A percentile compares a stretch with the other conserved stretches of the same genome.
phyloP scores from a whole-genome alignment of 2,329 filamentous ascomycete species.

The Colletotrichum tamarilloi region DNA sequence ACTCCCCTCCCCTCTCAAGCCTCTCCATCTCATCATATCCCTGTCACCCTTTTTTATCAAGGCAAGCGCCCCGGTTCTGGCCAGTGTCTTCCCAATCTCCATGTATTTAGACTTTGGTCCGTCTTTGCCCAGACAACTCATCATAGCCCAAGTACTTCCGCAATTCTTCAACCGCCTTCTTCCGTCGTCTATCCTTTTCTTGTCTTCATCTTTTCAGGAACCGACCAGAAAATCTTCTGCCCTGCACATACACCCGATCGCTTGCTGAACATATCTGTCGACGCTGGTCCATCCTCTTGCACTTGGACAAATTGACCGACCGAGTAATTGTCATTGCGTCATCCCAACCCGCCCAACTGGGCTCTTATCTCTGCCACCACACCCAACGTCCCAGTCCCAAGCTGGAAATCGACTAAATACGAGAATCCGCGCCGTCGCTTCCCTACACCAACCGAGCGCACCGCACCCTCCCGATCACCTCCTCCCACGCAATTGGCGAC shows the following conservation, averaged over 20 bases:
- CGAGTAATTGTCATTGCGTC: constrained; percentile 33
- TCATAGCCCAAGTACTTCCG: neutral
- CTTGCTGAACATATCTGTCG: neutral
- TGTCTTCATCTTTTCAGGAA: neutral
- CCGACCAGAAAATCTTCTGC: neutral
- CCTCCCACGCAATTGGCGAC: constrained; percentile 23
- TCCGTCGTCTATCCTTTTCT: neutral
- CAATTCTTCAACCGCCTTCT: neutral
- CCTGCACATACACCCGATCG: constrained; percentile 1
- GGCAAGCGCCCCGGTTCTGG: constrained; percentile 16
- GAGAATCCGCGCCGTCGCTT: constrained; percentile 18
- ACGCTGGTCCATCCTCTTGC: neutral
- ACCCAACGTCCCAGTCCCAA: constrained; percentile 4
- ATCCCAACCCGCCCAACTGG: constrained; percentile 15
- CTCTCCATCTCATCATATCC: constrained; percentile 25
- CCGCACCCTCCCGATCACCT: neutral
- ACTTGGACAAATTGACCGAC: constrained; percentile 12
- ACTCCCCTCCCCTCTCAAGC: constrained; percentile 8
- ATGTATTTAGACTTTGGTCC: constrained; percentile 32
- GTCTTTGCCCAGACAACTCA: constrained; percentile 14
- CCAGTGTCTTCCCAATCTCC: constrained; percentile 18
- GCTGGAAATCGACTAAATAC: constrained; percentile 28
- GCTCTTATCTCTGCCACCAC: constrained; percentile 22
- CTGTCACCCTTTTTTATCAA: constrained; percentile 14
- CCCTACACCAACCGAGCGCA: neutral